Conservation (phyloP, 2,329 filamentous ascomycete species). For the Botrytis galanthina region DNA sequence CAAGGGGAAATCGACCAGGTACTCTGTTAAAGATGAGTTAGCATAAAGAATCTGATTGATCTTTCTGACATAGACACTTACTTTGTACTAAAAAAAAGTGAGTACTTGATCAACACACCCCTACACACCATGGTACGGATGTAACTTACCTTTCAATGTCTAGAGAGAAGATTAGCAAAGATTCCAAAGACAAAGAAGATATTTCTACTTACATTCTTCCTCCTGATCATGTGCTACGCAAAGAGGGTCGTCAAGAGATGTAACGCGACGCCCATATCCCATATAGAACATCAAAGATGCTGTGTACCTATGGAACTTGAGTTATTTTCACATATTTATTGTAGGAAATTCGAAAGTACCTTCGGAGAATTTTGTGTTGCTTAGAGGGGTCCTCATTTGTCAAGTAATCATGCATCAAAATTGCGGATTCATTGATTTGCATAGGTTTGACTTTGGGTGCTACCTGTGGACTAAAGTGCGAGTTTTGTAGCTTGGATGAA, state of each 20-base stretch:
- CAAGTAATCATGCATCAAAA: not conserved
- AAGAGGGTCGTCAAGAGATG: not conserved
- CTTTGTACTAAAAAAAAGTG: conserved; percentile 1
- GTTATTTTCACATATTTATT: not conserved
- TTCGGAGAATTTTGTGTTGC: not conserved
- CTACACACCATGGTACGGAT: not conserved
- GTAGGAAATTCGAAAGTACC: not conserved
- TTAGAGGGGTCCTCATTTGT: not conserved
- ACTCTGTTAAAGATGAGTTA: not conserved
- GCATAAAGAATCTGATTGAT: not conserved
- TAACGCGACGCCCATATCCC: conserved; percentile 1
- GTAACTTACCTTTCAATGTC: not conserved
- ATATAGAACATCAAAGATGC: conserved; percentile 4
- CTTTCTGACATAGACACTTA: not conserved
- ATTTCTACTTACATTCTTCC: not conserved
- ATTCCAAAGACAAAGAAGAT: not conserved
- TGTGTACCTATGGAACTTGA: not conserved
- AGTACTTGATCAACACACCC: not conserved
- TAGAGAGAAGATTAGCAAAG: not conserved
- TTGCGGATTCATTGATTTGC: not conserved
- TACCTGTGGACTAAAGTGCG: not conserved
- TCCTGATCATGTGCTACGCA: conserved; percentile 3
- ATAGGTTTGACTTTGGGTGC: not conserved
- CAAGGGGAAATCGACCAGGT: not conserved
- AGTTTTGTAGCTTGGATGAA: not conserved